phyloP scores from a whole-genome alignment of 805 yeast species.

The Zygosaccharomyces pseudorouxii region DNA sequence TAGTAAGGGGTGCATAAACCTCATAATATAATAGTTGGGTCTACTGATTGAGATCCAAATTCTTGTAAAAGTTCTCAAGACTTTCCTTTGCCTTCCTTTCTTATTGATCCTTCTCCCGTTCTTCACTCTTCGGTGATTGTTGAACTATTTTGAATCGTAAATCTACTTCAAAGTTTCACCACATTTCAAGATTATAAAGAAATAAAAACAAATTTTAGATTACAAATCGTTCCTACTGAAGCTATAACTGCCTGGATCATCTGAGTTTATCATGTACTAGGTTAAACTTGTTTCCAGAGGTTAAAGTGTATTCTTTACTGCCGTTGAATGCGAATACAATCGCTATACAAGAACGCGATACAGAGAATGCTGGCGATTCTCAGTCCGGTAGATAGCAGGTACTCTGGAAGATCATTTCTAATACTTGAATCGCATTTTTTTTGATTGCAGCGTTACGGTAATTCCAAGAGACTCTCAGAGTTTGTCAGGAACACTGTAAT shows the following conservation, averaged over 20 bases:
- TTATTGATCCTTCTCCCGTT: neutral
- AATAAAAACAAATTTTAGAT: neutral
- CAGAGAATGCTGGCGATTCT: too few relatives aligned
- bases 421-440: too few relatives aligned
- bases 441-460: too few relatives aligned
- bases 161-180: neutral
- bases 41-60: neutral
- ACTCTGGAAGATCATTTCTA: too few relatives aligned
- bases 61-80: neutral
- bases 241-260: neutral
- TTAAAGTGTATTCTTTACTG: too few relatives aligned
- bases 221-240: neutral
- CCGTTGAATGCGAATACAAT: too few relatives aligned
- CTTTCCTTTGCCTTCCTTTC: neutral
- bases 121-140: neutral
- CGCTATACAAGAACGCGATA: too few relatives aligned
- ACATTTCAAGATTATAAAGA: neutral
- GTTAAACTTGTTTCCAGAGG: too few relatives aligned
- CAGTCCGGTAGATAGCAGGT: too few relatives aligned
- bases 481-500: too few relatives aligned
- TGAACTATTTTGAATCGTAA: neutral
- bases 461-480: too few relatives aligned
- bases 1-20: constrained; percentile 22
- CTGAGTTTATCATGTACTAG: too few relatives aligned
- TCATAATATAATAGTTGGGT: constrained; percentile 5